Conservation (phyloP, 352 stramenopile genomes). For the Plasmopara halstedii region DNA sequence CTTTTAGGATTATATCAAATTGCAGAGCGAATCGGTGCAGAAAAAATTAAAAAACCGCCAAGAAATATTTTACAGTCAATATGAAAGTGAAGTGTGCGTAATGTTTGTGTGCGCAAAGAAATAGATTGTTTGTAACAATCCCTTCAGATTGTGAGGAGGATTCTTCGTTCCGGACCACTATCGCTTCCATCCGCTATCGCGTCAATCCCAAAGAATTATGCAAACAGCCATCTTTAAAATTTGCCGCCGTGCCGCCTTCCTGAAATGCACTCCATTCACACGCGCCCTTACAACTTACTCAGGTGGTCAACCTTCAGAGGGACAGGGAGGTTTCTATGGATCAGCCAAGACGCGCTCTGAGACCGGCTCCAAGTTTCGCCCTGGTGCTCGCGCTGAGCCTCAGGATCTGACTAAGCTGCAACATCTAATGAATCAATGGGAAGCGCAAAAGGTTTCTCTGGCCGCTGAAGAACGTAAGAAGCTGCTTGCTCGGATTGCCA, state of each 20-base stretch:
- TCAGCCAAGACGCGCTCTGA: conserved; percentile 75
- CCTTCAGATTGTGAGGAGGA: too few relatives aligned
- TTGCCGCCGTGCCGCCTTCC: conserved; percentile 10
- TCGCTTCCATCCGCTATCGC: too few relatives aligned
- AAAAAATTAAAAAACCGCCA: too few relatives aligned
- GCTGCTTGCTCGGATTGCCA: conserved; percentile 34
- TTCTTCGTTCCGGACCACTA: too few relatives aligned
- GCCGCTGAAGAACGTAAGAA: conserved; percentile 31
- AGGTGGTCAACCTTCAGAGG: conserved; percentile 80
- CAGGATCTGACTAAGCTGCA: conserved; percentile 49
- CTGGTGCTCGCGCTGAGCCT: conserved; percentile 55
- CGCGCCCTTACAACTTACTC: conserved; percentile 73
- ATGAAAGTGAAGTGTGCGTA: too few relatives aligned
- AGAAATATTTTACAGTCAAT: too few relatives aligned
- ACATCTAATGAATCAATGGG: conserved; percentile 54
- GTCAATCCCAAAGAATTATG: too few relatives aligned
- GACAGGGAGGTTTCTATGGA: conserved; percentile 88
- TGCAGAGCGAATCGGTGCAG: too few relatives aligned
- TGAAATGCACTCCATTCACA: conserved; percentile 1
- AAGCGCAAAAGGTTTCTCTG: conserved; percentile 30
- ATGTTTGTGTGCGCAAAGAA: too few relatives aligned
- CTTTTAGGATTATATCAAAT: too few relatives aligned
- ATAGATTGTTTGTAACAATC: too few relatives aligned
- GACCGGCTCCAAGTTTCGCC: conserved; percentile 48
- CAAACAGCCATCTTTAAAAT: conserved; percentile 17